Base-by-base conservation (phyloP, 306 rosid species). In the Lupinus albus region DNA sequence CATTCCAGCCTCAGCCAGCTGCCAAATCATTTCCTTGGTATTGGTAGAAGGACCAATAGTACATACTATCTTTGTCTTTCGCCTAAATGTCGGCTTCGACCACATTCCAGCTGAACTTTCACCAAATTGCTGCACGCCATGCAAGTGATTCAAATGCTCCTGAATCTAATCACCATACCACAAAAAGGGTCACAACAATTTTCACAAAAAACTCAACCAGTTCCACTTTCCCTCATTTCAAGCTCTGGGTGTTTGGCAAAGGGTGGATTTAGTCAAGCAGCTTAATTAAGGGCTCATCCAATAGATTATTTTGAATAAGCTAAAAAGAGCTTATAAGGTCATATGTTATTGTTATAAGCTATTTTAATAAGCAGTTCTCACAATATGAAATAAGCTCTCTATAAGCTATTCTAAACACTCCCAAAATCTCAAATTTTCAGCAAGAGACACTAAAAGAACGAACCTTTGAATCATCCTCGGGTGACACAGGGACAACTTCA, bases 11-110 rank as follows among this genome's bases (percentile, higher is more conserved):
- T 89, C 97, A 33, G 96, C 96, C 53, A 91, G 66, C 86, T 91
- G 89, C 97, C 96, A 91, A 49, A 91, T 88, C 97, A 91, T 91
- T 80, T 91, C 97, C 21, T 64, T 74, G 0, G 97, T 89, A 82
- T 91, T 57, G 28, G 96, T 87, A 8, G 96, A 89, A 65, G 97
- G 97, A 70, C 96, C 97, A 42, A 91, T 82, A 4, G 96, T 88
- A 66, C 96, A 91, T n/a, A 91, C 96, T 36, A 91, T 89, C 84
- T 91, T 91, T 5, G 97, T 91, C 88, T 91, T 91, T 4, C 97
- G 85, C 56, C 85, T 86, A 60, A 88, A 84, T 1, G 82, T 78
- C 0, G 96, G 97, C 81, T 82, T 91, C 6, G 90, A 84, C 97
- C 96, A 91, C 82, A 91, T 71, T 35, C 84, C 86, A 78, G 30